A percentile compares a stretch with the other conserved stretches of the same genome.
These are phyloP conservation scores for Hanseniaspora lachancei DNA, from an alignment of 805 yeast genomes.

Conservation along the genomic window DNA sequence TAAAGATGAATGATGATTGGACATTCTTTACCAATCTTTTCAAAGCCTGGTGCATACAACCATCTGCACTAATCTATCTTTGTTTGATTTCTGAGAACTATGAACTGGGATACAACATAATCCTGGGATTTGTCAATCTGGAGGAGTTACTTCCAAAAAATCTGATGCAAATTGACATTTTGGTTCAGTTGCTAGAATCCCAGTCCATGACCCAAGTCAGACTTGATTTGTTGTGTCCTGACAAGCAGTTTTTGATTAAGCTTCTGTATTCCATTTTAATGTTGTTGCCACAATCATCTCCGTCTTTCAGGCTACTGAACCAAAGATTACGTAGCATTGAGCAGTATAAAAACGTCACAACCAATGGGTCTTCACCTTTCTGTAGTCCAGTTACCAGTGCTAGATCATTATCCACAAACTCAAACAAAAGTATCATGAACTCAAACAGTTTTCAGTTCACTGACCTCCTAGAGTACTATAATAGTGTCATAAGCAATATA, in stretches of 20 bases:
- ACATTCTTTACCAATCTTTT: conserved; percentile 61
- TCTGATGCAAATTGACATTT: conserved; percentile 72
- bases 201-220: conserved; percentile 83
- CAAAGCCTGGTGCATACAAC: conserved; percentile 82
- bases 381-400: conserved; percentile 10
- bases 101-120: conserved; percentile 71
- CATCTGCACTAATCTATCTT: conserved; percentile 75
- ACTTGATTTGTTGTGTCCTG: conserved; percentile 79
- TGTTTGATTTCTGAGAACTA: conserved; percentile 80
- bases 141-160: conserved; percentile 62
- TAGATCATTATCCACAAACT: conserved; percentile 10
- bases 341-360: conserved; percentile 20
- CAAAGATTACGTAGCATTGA: conserved; percentile 47
- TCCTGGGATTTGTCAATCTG: conserved; percentile 66
- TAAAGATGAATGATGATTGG: conserved; percentile 59
- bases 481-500: conserved; percentile 17
- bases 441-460: conserved; percentile 21
- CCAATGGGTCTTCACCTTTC: conserved; percentile 13
- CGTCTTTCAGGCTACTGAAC: conserved; percentile 71
- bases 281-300: conserved; percentile 77
- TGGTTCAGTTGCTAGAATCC: conserved; percentile 81
- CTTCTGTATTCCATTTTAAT: conserved; percentile 83
- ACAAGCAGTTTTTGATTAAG: conserved; percentile 65
- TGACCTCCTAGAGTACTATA: conserved; percentile 24
- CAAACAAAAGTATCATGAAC: conserved; percentile 21